phyloP scores from a whole-genome alignment of 768 basidiomycete species.

The Tulasnella sp. region DNA sequence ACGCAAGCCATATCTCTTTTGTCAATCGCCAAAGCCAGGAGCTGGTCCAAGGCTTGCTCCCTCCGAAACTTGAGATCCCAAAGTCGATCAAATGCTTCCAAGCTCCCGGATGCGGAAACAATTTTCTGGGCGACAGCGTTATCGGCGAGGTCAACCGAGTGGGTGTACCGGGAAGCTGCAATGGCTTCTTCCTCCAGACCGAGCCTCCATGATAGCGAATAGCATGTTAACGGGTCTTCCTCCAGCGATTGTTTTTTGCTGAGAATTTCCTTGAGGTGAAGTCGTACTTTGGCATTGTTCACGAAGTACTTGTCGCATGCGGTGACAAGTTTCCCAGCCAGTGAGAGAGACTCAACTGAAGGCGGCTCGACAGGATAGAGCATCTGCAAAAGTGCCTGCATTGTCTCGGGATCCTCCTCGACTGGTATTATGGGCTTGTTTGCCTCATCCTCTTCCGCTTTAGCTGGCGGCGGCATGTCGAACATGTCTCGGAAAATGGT shows the following conservation, averaged over 20 bases:
- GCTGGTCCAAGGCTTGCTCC: slow-evolving; percentile 9
- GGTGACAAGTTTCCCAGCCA: slow-evolving; percentile 19
- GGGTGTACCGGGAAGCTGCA: slow-evolving; percentile 9
- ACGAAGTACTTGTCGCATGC: slow-evolving; percentile 39
- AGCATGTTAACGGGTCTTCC: background rate
- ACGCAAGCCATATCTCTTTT: background rate
- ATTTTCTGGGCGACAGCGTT: background rate
- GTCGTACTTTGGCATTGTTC: background rate
- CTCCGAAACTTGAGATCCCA: slow-evolving; percentile 13
- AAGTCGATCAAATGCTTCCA: background rate
- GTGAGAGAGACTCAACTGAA: background rate
- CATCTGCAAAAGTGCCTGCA: slow-evolving; percentile 39
- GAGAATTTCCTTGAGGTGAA: background rate
- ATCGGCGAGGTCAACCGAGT: background rate
- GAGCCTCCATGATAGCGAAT: background rate
- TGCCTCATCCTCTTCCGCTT: background rate
- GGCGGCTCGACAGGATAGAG: slow-evolving; percentile 38
- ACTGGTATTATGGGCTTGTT: slow-evolving; percentile 34
- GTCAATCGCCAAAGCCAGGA: background rate
- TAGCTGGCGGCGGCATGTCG: background rate
- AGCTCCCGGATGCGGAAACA: background rate
- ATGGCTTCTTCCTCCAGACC: background rate
- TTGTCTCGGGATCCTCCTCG: slow-evolving; percentile 35
- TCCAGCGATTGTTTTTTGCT: background rate
- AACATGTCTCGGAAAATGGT: slow-evolving; percentile 48